Evolutionary conservation across 345 rosid genomes (phyloP), one percentile per base, ranked within the genome.

Genomic region (Hibiscus syriacus): DNA sequence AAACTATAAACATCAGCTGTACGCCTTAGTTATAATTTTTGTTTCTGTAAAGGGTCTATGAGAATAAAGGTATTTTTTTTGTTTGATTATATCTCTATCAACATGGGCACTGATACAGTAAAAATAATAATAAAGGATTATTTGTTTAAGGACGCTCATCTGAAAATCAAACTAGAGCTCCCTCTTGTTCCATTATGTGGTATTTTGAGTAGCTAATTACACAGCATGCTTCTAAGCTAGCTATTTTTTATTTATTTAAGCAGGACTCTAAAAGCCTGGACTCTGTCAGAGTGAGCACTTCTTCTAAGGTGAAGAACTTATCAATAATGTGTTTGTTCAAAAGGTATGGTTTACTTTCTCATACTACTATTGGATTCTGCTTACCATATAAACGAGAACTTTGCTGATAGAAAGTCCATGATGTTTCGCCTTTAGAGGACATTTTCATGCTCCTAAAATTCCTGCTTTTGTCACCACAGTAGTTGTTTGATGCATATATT

Each of bases 221-320:
- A 56, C 38, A n/a, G 12, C 53, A 50, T 62, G 55, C 48, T 56
- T 72, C 46, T 66, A 45, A 29, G 58, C 55, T 56, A 16, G 46
- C 12, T 30, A 2, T 60, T 38, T 36, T 53, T 11, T 55, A n/a
- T 53, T 11, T 55, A 12, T n/a, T 46, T 32, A 71, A 63, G 71
- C 77, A 90, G 97, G 86, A 29, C 8, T 50, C 13, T 50, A 50
- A 50, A 19, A 50, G 26, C 55, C 19, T 50, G 12, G 55, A 19
- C 3, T 19, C 55, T 50, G 9, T 19, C 1, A 7, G 55, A 50
- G 55, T 22, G 4, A 50, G 55, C 26, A 7, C 22, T 19, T 50
- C 55, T 50, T 50, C 26, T 50, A 20, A 20, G 55, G 26, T 50
- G 55, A 50, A 50, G 55, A 50, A 50, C 22, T 19, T 50, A 50